Percentiles rank a stretch among this genome's conserved stretches.
Evolutionary conservation across 176 grass and related monocot genomes (phyloP).

Genomic region (Melocanna baccifera): DNA sequence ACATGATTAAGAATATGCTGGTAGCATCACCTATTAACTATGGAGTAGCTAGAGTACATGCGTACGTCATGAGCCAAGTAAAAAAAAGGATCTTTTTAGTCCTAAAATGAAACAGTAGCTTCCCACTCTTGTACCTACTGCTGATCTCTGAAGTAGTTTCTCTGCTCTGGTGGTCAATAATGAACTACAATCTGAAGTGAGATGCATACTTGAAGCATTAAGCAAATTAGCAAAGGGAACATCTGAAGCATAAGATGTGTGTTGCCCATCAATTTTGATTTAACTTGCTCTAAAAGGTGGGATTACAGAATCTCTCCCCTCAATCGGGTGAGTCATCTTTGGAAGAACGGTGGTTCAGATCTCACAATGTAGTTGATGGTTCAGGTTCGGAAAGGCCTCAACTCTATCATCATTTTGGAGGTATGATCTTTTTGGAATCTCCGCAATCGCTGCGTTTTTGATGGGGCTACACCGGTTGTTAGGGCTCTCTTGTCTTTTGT

Average conservation of each 20-base stretch:
- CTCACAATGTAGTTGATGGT: no score
- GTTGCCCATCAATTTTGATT: no score
- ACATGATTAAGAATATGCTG: slow-evolving; percentile 25
- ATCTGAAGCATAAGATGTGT: neutral
- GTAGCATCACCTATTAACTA: neutral
- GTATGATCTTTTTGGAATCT: no score
- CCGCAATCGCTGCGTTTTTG: no score
- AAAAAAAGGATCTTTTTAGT: neutral
- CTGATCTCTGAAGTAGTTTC: neutral
- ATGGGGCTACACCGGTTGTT: no score
- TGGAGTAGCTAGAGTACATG: slow-evolving; percentile 6
- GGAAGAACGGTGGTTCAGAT: no score
- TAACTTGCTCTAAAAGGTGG: no score
- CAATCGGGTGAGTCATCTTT: no score
- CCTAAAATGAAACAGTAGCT: neutral
- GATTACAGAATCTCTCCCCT: no score
- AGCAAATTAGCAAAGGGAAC: slow-evolving; percentile 9
- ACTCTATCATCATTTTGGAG: no score
- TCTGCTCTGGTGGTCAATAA: neutral
- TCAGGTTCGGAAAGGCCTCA: no score
- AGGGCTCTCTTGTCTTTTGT: no score
- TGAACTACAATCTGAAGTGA: neutral
- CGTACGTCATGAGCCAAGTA: neutral
- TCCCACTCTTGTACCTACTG: neutral
- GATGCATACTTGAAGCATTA: neutral